These are phyloP conservation scores for Amanita jacksonii DNA, from an alignment of 768 basidiomycete species.

Conservation along the genomic window DNA sequence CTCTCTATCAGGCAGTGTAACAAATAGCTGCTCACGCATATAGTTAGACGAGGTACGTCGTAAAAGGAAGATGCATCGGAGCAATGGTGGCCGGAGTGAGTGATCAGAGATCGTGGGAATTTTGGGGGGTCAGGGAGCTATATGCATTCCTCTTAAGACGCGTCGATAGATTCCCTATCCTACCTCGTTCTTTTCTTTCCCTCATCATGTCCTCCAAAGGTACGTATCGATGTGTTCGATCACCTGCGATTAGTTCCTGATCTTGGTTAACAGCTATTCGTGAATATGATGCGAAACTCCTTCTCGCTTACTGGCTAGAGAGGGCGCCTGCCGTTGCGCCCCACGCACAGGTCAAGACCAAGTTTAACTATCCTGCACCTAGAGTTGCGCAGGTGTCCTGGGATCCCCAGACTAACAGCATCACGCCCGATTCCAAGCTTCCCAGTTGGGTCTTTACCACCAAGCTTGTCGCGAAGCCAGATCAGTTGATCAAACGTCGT, in stretches of 20 bases:
- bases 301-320: conserved; percentile 95
- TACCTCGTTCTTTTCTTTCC: conserved; percentile 14
- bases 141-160: conserved; percentile 9
- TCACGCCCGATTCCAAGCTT: conserved; percentile 44
- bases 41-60: no score
- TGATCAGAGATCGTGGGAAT: conserved; percentile 17
- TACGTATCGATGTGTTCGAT: conserved; percentile 11
- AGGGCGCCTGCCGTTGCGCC: conserved; percentile 75
- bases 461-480: conserved; percentile 93
- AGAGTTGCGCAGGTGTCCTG: conserved; percentile 85
- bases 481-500: conserved; percentile 98
- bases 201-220: conserved; percentile 37
- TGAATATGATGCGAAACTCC: conserved; percentile 98
- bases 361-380: conserved; percentile 55
- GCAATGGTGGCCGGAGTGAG: no score
- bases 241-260: conserved; percentile 4
- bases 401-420: conserved; percentile 57
- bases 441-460: conserved; percentile 76
- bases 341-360: conserved; percentile 41
- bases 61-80: no score
- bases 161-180: conserved; percentile 13
- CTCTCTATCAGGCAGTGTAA: no score
- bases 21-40: no score
- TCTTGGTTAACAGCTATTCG: conserved; percentile 48
- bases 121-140: conserved; percentile 17